Evolutionary conservation across 139 green algal genomes (phyloP), one percentile per base, ranked within the genome.

Genomic region (Pleodorina starrii): DNA sequence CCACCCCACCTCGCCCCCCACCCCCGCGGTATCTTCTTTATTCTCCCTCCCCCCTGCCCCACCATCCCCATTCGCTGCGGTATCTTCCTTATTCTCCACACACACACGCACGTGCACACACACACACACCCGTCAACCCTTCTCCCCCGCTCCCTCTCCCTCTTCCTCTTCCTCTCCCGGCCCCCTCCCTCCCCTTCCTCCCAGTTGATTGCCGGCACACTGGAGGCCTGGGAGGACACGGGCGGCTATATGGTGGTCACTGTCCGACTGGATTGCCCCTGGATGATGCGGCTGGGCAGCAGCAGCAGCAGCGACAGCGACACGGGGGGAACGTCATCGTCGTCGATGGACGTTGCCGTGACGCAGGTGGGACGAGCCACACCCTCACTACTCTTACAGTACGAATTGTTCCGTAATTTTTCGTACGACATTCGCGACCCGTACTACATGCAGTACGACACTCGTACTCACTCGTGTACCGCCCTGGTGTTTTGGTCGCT

Each of bases 191-290:
- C 63, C 63, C 63, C 63, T 38, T 35, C 63, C 21, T 35, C 27
- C 63, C 68, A 76, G 68, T 25, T 40, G 0, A 19, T 48, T 10
- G 68, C 68, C 36, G 68, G 35, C 17, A 32, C 11, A 14, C 5
- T 77, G 59, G 36, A 78, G 43, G 80, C 80, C 19, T 87, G 51
- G 51, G 80, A 87, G 60, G 80, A 87, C 60, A 77, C 60, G 14
- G 29, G 38, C 3, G 80, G 80, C 42, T 66, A 66, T 60, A 78
- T 76, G 80, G 80, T 87, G 59, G 60, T 87, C 12, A 78, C 60
- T 5, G 27, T 87, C 27, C 29, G 40, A 12, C 59, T 77, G 40
- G 44, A 78, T 11, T 87, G 80, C 80, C 80, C 80, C 42, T 87
- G 60, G 60, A 46, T 77, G 40, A 77, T 87, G 80, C 5, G 29